Base-by-base conservation (phyloP, 169 alveolate genomes). In the Eimeria maxima region DNA sequence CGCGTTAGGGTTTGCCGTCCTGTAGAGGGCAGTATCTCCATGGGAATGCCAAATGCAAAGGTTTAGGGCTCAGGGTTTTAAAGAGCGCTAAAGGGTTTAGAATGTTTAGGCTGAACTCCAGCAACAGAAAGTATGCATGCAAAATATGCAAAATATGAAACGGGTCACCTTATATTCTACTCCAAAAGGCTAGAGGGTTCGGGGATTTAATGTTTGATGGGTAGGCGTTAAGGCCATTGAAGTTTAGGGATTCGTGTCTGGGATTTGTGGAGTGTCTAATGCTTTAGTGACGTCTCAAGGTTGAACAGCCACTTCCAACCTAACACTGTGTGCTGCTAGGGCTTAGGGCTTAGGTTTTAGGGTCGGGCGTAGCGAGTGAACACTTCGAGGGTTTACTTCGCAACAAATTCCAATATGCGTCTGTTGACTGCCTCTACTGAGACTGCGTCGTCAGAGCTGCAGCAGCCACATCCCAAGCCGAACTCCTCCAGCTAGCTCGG, bases 401-500 rank as follows among this genome's bases (percentile, higher is more conserved):
- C 50, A 45, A 80, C 38, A 42, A 80, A 80, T 24, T 80, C 90
- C 42, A 80, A 47, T 20, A 80, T 80, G 4, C 90, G 50, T 22
- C 47, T 20, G 42, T 44, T 50, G 44, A 80, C 69, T 14, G 90
- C 4, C 67, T 80, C 90, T 24, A 44, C 90, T n/a, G 90, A 42
- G 33, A 80, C 67, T 16, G 69, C 69, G 44, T 80, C 91, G 50
- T 47, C 91, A 47, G 91, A 29, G 73, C 91, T 83, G 91, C 73
- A 55, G 91, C 73, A 55, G 91, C 91, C 50, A 38, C 91, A 55
- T 20, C 69, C 5, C 71, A 60, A 27, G 73, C n/a, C 18, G 29
- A 47, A 55, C 18, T 20, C 4, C 69, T 53, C 0, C 20, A 60
- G 69, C n/a, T 11, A 60, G 69, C 7, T 4, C 1, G 20, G 27